Evolutionary conservation across 768 basidiomycete species (phyloP).

Genomic region (Leccinum longicurvipes): DNA sequence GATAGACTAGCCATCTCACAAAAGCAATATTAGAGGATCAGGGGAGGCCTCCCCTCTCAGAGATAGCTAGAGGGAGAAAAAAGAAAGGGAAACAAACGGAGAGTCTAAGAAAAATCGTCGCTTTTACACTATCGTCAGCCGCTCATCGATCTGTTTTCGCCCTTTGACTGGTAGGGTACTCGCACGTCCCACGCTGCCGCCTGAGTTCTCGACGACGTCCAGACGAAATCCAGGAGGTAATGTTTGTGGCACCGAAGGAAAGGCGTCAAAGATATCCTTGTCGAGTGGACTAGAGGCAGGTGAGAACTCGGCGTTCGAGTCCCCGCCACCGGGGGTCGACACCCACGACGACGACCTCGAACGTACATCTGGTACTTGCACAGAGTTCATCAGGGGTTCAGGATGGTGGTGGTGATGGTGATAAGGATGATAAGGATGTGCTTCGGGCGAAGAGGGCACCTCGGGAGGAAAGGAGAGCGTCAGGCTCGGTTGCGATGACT

Average conservation of each 20-base stretch:
- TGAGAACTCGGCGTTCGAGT: slow-evolving; percentile 42
- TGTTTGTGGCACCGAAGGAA: slow-evolving; percentile 64
- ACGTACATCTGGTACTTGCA: background rate
- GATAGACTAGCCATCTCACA: slow-evolving; percentile 9
- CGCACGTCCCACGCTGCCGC: slow-evolving; percentile 11
- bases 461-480: slow-evolving; percentile 21
- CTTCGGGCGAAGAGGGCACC: background rate
- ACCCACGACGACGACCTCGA: slow-evolving; percentile 40
- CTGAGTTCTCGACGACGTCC: slow-evolving; percentile 8
- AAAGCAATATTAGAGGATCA: slow-evolving; percentile 1
- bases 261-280: slow-evolving; percentile 62
- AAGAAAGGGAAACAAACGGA: background rate
- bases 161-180: slow-evolving; percentile 27
- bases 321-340: slow-evolving; percentile 36
- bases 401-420: background rate
- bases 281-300: slow-evolving; percentile 41
- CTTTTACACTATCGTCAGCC: slow-evolving; percentile 25
- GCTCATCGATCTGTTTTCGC: slow-evolving; percentile 24
- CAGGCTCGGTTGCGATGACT: slow-evolving; percentile 23
- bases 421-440: background rate
- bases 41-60: background rate
- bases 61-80: background rate
- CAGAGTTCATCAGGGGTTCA: background rate
- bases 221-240: slow-evolving; percentile 33
- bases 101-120: slow-evolving; percentile 5